Base-by-base conservation (phyloP, 306 rosid species). In the Ormosia emarginata region DNA sequence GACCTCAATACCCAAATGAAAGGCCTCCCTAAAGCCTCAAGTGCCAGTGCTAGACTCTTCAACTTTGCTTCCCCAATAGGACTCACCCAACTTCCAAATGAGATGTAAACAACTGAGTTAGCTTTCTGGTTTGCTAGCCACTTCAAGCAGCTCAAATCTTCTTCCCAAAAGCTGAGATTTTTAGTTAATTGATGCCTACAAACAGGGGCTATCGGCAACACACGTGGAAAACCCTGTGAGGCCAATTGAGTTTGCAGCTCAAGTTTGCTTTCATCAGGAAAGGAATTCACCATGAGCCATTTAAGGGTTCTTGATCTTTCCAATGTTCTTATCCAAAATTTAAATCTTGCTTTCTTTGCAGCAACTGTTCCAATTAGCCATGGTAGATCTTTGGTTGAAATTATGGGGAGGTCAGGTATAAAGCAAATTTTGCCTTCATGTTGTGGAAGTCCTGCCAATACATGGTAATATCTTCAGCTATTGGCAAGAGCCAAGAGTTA, bases 1-100 rank as follows among this genome's bases (percentile, higher is more conserved):
- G 76, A 61, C 71, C 78, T 87, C 56, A 95, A 61, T 0, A 89
- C 98, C 99, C 99, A 95, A 13, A 95, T 74, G 87, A 95, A 95
- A 8, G 94, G 94, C 56, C 85, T 86, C 7, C 63, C 73, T 61
- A 86, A 72, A 29, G 86, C 89, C 78, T 88, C 92, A 39, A 95
- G 88, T 30, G 98, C 90, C 10, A 82, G 10, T 15, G 96, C 98
- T 40, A 95, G 50, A 59, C 67, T 88, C 9, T 52, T 88, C 70
- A 93, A 83, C 55, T 88, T 88, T 0, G 85, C 70, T 55, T 90
- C 98, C 3, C 93, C 91, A 30, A 95, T 88, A 0, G 97, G 96
- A 65, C 87, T 92, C 0, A 95, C 96, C 98, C 96, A 95, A 65
- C 98, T 95, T 5, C 99, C 98, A 12, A 93, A 95, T 3, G 99